Conservation (phyloP, 306 rosid genomes). For the Trifolium pratense region DNA sequence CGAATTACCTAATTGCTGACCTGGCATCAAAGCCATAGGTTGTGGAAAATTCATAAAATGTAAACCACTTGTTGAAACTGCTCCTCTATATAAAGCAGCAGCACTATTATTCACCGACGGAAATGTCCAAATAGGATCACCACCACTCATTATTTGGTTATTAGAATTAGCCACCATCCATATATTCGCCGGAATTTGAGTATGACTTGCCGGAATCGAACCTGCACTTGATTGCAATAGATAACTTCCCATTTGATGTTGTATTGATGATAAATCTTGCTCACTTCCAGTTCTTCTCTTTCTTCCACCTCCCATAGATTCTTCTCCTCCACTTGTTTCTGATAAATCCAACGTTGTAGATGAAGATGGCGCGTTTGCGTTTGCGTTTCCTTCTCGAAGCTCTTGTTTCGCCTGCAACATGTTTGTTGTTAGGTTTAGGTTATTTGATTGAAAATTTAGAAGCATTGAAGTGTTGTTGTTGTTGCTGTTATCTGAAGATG, state of each 20-base stretch:
- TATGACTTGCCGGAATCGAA: conserved; percentile 65
- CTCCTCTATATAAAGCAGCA: conserved; percentile 63
- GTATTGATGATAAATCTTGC: conserved; percentile 53
- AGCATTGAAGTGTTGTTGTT: conserved; percentile 36
- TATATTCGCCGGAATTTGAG: conserved; percentile 76
- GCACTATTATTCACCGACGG: conserved; percentile 62
- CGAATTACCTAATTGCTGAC: conserved; percentile 62
- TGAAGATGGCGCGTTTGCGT: conserved; percentile 39
- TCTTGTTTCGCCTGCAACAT: conserved; percentile 82
- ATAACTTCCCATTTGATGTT: conserved; percentile 73
- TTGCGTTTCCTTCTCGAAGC: background rate
- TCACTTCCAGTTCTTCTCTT: conserved; percentile 39
- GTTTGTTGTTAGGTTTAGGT: conserved; percentile 23
- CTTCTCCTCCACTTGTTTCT: conserved; percentile 58
- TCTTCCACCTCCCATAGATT: conserved; percentile 58
- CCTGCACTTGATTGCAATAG: conserved; percentile 70
- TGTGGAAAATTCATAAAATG: conserved; percentile 93
- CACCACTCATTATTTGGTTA: conserved; percentile 85
- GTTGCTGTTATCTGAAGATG: conserved; percentile 56
- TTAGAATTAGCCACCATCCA: conserved; percentile 87
- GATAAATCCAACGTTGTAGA: conserved; percentile 61
- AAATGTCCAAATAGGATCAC: conserved; percentile 91
- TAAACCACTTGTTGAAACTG: conserved; percentile 75
- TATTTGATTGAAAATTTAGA: conserved; percentile 69
- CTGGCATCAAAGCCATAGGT: conserved; percentile 68